Evolutionary conservation across 805 yeast genomes (phyloP), one percentile per base, ranked within the genome.

Genomic region (Soucietia sequanensis): DNA sequence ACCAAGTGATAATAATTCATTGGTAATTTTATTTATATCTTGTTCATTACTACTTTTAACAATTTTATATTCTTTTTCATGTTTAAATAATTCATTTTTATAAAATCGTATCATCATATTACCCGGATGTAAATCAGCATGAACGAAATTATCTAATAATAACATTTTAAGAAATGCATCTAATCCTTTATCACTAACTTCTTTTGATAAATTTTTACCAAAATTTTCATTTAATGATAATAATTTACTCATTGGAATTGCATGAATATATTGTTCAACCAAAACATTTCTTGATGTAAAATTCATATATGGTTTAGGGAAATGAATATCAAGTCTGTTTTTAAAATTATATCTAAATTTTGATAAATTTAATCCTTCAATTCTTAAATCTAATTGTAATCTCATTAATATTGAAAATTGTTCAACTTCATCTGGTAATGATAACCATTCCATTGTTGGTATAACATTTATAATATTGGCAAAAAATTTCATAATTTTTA

Each of bases 401-500:
- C 80, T 78, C 98, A 93, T 91, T 65, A 93, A 72, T 0, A 78
- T 65, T 1, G 87, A 75, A 55, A 93, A 93, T 50, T 90, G 93
- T 27, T 81, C 84, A 2, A 91, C 98, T 57, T 93, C 99, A 41
- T 83, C 91, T 0, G 98, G 99, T 31, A 93, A 65, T 3, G 96
- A 86, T 4, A 93, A 68, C 99, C 99, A 93, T 55, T 93, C 97
- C 95, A 93, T 87, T 0, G 95, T 88, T 4, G 99, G 99, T 5
- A 93, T 65, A 5, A 55, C 49, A 49, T 90, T 81, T 33, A 93
- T 75, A 1, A 72, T 35, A 28, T 62, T 58, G 2, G 99, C 99
- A 52, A 90, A 84, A 44, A 83, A 77, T 18, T 60, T 64, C 96
- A 93, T 90, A 24, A 93, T 86, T 43, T 70, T 73, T 47, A 93